These are phyloP conservation scores for Penicillium turbatum DNA, from an alignment of 495 filamentous ascomycete genomes.

Conservation along the genomic window DNA sequence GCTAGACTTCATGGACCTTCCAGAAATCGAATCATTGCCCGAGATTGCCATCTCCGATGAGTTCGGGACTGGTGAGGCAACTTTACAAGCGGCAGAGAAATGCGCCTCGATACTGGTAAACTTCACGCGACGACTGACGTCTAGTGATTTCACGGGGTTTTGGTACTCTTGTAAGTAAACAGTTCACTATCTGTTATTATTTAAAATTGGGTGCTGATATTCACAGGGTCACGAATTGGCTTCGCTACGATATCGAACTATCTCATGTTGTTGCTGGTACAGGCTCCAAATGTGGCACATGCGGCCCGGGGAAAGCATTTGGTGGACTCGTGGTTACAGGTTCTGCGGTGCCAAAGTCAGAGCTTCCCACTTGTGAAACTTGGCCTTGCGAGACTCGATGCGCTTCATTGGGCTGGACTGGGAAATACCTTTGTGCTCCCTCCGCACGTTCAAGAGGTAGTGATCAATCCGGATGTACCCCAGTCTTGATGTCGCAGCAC, in stretches of 20 bases:
- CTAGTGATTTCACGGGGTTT: constrained; percentile 31
- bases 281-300: constrained; percentile 31
- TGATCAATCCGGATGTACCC: constrained; percentile 2
- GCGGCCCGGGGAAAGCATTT: constrained; percentile 28
- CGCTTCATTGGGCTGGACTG: constrained; percentile 27
- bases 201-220: background rate
- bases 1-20: constrained; percentile 22
- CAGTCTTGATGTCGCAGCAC: background rate
- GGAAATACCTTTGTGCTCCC: constrained; percentile 27
- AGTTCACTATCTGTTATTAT: background rate
- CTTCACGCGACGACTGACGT: constrained; percentile 27
- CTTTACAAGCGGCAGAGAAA: constrained; percentile 32
- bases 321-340: constrained; percentile 33
- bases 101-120: constrained; percentile 34
- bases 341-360: constrained; percentile 28
- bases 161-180: constrained; percentile 36
- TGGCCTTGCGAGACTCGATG: constrained; percentile 31
- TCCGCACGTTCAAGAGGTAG: constrained; percentile 24
- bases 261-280: constrained; percentile 32
- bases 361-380: constrained; percentile 33
- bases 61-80: constrained; percentile 26
- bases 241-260: constrained; percentile 39
- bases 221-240: constrained; percentile 33
- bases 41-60: constrained; percentile 24
- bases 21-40: constrained; percentile 25